These are phyloP conservation scores for Gossypium schwendimanii DNA, from an alignment of 441 rosid genomes.

Conservation along the genomic window DNA sequence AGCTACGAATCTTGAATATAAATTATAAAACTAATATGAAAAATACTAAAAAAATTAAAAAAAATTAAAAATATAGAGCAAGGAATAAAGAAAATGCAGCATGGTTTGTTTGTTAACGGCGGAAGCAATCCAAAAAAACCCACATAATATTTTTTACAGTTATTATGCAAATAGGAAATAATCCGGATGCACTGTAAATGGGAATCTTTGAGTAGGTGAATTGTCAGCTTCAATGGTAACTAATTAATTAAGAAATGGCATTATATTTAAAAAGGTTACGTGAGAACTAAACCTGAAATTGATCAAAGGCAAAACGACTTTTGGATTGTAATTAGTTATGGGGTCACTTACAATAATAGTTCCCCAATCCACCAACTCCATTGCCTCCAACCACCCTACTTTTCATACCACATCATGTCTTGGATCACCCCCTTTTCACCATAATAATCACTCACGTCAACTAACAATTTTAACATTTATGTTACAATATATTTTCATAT, in stretches of 20 bases:
- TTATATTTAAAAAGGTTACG: slow-evolving; percentile 13
- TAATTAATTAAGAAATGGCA: slow-evolving; percentile 2
- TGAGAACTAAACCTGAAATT: slow-evolving; percentile 18
- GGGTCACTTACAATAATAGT: slow-evolving; percentile 37
- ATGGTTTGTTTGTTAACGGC: background rate
- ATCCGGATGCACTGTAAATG: background rate
- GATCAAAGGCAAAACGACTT: slow-evolving; percentile 43
- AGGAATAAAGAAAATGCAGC: background rate
- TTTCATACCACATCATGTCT: background rate
- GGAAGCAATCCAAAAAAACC: background rate
- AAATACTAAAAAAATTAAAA: no score
- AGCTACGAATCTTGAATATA: no score
- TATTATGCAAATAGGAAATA: background rate
- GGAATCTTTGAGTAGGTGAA: background rate
- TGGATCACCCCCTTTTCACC: background rate
- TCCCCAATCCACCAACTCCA: slow-evolving; percentile 31
- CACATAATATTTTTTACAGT: background rate
- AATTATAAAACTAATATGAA: no score
- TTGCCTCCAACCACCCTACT: slow-evolving; percentile 22
- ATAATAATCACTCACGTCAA: background rate
- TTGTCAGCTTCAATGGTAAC: slow-evolving; percentile 14
- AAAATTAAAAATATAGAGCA: background rate
- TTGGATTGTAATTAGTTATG: slow-evolving; percentile 40
- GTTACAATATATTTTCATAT: background rate
- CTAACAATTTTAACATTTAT: no score